phyloP scores from a whole-genome alignment of 805 yeast genomes.

The Myxozyma vanderwaltii region DNA sequence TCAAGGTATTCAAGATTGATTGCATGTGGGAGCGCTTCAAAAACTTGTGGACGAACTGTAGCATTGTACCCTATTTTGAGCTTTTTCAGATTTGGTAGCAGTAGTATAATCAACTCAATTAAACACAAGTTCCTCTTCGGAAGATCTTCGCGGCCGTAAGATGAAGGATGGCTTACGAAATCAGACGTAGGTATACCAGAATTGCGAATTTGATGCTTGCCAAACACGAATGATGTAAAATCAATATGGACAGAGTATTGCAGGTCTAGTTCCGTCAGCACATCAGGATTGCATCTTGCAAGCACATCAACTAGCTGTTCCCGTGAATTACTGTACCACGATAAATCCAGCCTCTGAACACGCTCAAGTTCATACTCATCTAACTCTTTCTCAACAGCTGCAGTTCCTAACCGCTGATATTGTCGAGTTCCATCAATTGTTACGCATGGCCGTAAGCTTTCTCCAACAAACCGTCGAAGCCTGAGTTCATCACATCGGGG shows the following conservation, averaged over 20 bases:
- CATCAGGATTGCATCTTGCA: not conserved
- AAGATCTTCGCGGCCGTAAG: not conserved
- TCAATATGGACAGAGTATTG: slow-evolving; percentile 3
- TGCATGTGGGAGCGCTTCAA: not conserved
- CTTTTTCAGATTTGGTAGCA: not conserved
- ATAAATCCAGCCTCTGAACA: not conserved
- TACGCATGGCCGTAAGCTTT: slow-evolving; percentile 2
- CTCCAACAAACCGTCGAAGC: slow-evolving; percentile 1
- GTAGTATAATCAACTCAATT: not conserved
- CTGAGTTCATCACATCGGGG: not conserved
- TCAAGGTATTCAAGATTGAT: not conserved
- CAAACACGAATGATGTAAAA: slow-evolving; percentile 1
- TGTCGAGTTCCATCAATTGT: not conserved
- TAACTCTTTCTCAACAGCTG: not conserved
- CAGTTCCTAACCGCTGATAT: not conserved
- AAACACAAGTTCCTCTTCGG: not conserved
- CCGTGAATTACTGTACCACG: not conserved
- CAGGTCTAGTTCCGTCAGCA: not conserved
- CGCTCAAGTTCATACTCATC: slow-evolving; percentile 3
- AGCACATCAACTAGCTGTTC: slow-evolving; percentile 2
- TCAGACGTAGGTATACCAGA: not conserved
- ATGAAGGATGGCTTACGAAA: slow-evolving; percentile 1
- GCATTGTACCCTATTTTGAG: slow-evolving; percentile 5
- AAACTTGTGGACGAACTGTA: not conserved
- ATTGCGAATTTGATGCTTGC: not conserved